Evolutionary conservation across 208 protist species (phyloP), one percentile per base, ranked within the genome.

Genomic region (Acanthamoeba triangularis): DNA sequence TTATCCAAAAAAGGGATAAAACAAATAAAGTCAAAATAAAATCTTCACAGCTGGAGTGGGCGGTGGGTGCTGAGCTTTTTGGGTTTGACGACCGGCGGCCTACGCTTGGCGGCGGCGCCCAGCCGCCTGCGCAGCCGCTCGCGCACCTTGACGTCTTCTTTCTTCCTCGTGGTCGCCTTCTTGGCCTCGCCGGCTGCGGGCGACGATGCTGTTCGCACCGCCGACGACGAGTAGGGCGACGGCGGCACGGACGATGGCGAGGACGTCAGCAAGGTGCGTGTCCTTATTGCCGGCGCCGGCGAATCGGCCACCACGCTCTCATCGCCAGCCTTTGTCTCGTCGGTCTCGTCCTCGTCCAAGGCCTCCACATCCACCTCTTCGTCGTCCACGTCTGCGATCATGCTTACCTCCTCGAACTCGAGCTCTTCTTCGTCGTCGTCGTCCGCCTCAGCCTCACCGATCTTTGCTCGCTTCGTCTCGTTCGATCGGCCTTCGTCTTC

Each of bases 71-170:
- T 52, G 74, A 82, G n/a, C 74, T 47, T 82, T 23, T 52, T 23
- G 63, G 63, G 74, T 23, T 82, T 82, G 37, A 49, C 74, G 11
- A 28, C 74, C 16, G 74, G 74, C 37, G 35, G 74, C 23, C 74
- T 35, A 35, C 30, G 33, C 74, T 82, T 82, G 41, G 74, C 33
- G 6, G 37, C 28, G 16, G 52, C 11, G 74, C 74, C 35, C 41
- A 82, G 74, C 74, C 30, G 18, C 74, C 30, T 11, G 18, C 74
- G 74, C 41, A 82, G 74, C 18, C 74, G 74, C 74, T 82, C 74
- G 20, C 74, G 74, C 37, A 82, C 74, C 82, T 90, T 90, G 33
- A 67, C 14, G 82, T 90, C 33, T 7, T 90, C 54, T 23, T 90
- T 49, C 76, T 84, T 84, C 8, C 0, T 84, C 76, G 23, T 52